Evolutionary conservation across 139 green algal genomes (phyloP).

Genomic region (Closterium sp.): DNA sequence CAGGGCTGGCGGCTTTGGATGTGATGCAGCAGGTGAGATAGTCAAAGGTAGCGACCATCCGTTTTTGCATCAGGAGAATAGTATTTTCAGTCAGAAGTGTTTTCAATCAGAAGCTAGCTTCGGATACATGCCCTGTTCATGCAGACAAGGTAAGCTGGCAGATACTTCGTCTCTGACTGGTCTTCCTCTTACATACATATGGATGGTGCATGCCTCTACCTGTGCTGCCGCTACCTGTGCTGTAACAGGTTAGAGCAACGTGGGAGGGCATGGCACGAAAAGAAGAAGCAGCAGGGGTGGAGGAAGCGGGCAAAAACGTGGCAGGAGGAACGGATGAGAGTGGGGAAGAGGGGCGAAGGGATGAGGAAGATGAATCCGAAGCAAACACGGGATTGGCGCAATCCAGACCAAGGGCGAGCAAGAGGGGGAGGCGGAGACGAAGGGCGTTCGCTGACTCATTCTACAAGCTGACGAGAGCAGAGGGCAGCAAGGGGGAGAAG

Average conservation of each 20-base stretch:
- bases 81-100: too few species aligned
- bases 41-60: too few species aligned
- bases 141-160: too few species aligned
- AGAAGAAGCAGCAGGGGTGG: too few species aligned
- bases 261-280: background rate
- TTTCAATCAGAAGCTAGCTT: too few species aligned
- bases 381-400: background rate
- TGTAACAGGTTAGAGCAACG: background rate
- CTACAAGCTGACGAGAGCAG: background rate
- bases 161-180: too few species aligned
- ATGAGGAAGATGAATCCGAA: background rate
- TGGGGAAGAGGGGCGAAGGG: background rate
- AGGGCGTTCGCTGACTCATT: background rate
- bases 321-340: background rate
- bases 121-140: too few species aligned
- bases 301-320: background rate
- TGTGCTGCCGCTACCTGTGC: too few species aligned
- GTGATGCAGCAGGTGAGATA: constrained; percentile 4
- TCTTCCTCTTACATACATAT: too few species aligned
- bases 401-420: background rate
- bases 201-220: too few species aligned
- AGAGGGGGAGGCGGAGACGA: background rate
- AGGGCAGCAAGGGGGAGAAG: background rate
- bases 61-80: too few species aligned
- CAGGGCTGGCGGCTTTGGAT: background rate